A percentile compares a stretch with the other conserved stretches of the same genome.
These are phyloP conservation scores for Xerocomellus amylosporus DNA, from an alignment of 768 basidiomycete genomes.

Conservation along the genomic window DNA sequence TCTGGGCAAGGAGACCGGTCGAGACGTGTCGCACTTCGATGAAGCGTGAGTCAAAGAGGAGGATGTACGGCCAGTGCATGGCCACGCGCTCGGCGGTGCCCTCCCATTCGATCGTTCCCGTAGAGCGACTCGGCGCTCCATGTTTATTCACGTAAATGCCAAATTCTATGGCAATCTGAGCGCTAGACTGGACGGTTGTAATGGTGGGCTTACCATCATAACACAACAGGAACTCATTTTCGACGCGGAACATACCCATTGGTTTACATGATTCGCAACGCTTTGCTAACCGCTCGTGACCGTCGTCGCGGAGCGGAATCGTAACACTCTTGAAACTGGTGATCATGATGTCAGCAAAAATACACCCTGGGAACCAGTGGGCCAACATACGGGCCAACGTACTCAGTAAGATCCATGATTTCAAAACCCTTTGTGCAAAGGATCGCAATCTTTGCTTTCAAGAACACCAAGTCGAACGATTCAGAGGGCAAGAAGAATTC, in stretches of 20 bases:
- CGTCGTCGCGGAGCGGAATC: conserved; percentile 79
- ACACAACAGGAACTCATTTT: conserved; percentile 86
- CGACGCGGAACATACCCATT: conserved; percentile 86
- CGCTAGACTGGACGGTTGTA: not conserved
- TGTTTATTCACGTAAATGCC: conserved; percentile 93
- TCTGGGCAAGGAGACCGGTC: conserved; percentile 76
- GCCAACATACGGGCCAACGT: conserved; percentile 38
- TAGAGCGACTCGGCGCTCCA: conserved; percentile 74
- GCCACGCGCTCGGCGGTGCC: conserved; percentile 90
- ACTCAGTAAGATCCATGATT: conserved; percentile 97
- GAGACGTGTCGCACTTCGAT: conserved; percentile 87
- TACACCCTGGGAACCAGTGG: not conserved
- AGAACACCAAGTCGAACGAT: conserved; percentile 85
- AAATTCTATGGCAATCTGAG: conserved; percentile 55
- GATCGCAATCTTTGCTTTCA: conserved; percentile 91
- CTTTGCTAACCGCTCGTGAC: conserved; percentile 68
- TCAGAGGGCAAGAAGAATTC: conserved; percentile 94
- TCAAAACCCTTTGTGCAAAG: conserved; percentile 94
- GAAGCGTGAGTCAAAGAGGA: conserved; percentile 84
- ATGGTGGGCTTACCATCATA: conserved; percentile 63
- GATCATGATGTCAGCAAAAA: not conserved
- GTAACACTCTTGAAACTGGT: conserved; percentile 80
- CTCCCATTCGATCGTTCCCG: conserved; percentile 89
- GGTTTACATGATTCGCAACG: conserved; percentile 79
- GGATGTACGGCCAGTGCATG: conserved; percentile 83